Percentiles rank a stretch among this genome's conserved stretches.
Conservation (phyloP, 2,329 filamentous ascomycete genomes). For the Paraconiothyrium sp. region DNA sequence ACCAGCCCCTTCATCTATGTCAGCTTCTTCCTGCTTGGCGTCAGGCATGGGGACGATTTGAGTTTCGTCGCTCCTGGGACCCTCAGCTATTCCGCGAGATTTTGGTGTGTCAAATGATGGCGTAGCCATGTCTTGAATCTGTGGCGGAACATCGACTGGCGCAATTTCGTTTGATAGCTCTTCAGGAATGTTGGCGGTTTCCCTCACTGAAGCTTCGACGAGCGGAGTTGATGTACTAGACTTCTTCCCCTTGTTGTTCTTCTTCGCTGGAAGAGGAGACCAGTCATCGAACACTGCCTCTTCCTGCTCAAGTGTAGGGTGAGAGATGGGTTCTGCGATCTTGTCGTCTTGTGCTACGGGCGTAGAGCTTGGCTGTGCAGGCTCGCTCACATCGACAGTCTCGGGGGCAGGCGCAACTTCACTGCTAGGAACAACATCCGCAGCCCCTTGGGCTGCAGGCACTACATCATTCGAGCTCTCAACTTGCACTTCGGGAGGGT, state of each 20-base stretch:
- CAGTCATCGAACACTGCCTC: conserved; percentile 12
- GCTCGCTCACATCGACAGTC: neutral
- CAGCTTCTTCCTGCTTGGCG: conserved; percentile 20
- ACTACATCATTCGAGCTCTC: conserved; percentile 3
- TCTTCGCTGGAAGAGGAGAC: conserved; percentile 30
- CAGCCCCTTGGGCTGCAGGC: conserved; percentile 11
- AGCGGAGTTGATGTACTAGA: conserved; percentile 14
- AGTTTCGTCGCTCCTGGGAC: neutral
- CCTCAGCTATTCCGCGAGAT: neutral
- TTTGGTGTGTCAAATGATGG: neutral
- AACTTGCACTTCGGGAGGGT: conserved; percentile 15
- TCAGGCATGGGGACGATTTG: conserved; percentile 2
- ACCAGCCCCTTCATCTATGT: conserved; percentile 17
- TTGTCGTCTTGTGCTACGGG: neutral
- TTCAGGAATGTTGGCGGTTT: neutral
- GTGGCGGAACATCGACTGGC: neutral
- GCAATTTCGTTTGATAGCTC: neutral
- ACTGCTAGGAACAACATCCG: neutral
- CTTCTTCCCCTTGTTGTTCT: conserved; percentile 41
- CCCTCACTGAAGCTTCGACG: conserved; percentile 8
- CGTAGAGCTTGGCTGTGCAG: neutral
- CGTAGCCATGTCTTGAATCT: neutral
- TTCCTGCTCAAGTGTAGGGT: neutral
- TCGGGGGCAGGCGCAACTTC: neutral
- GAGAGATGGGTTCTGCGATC: neutral